Evolutionary conservation across 1,139 yeast species (phyloP), one percentile per base, ranked within the genome.

Genomic region (Petasospora fabianii): DNA sequence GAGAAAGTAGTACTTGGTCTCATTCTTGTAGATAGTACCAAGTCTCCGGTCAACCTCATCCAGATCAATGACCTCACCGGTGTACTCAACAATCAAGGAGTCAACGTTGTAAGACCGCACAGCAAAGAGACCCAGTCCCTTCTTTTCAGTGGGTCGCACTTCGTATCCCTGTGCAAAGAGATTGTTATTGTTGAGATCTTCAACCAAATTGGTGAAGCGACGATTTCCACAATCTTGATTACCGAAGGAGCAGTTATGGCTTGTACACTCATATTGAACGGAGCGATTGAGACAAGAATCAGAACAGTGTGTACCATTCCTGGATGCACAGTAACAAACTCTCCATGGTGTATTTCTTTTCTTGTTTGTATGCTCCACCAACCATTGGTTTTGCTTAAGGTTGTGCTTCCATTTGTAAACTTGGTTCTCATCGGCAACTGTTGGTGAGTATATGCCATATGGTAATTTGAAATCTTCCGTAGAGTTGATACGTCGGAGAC

Each of bases 61-160:
- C 9, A 56, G 55, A 27, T 61, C 58, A 18, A 68, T 62, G 6
- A 68, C 64, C 30, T 67, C 73, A 9, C 73, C 73, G 2, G 70
- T 65, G 44, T 67, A 68, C 42, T 68, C 73, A n/a, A 66, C 52
- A 30, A 68, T 63, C 11, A 68, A 50, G n/a, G 63, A 61, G 2
- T 63, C 62, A 0, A 66, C 59, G 6, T 50, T 47, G 38, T 61
- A 68, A 0, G 56, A 42, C 20, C 70, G 52, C 1, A 60, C 54
- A 2, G 71, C 60, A 6, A 63, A 41, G 8, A 68, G 50, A 0
- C 73, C 72, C 32, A 52, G 54, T 2, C 71, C 73, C 38, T 63
- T 61, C 11, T 47, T 42, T 8, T 57, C 56, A 0, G 65, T 56
- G 41, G 47, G 38, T 12, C 57, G 43, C 10, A 65, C 61, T 37